phyloP scores from a whole-genome alignment of 106 monocot genomes.

The Allium sativum region DNA sequence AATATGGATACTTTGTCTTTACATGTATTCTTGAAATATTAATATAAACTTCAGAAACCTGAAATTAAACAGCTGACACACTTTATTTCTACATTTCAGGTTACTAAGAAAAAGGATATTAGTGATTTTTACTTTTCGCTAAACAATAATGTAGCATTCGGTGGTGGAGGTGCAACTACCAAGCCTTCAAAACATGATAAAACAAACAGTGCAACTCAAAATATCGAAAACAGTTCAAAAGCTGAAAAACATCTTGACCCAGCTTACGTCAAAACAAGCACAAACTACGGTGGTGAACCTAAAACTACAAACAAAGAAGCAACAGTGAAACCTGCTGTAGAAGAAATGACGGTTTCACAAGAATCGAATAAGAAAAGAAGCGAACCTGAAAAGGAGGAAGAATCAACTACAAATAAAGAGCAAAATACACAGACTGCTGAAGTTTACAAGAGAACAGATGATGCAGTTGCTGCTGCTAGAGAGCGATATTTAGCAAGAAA shows the following conservation, averaged over 20 bases:
- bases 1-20: background rate
- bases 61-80: background rate
- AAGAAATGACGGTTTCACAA: background rate
- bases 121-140: constrained; percentile 83
- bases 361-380: background rate
- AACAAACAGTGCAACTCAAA: background rate
- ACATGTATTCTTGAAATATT: background rate
- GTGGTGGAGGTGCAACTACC: constrained; percentile 17
- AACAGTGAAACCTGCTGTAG: constrained; percentile 3
- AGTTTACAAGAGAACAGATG: constrained; percentile 44
- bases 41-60: background rate
- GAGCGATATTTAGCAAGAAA: constrained; percentile 74
- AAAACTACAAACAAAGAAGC: too few species aligned
- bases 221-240: background rate
- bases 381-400: background rate
- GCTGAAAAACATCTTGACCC: background rate
- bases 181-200: constrained; percentile 17
- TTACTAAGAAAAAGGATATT: constrained; percentile 74
- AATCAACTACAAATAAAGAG: background rate
- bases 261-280: too few species aligned
- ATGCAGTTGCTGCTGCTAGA: constrained; percentile 67
- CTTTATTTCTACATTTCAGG: constrained; percentile 18
- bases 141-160: constrained; percentile 82
- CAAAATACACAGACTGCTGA: constrained; percentile 11
- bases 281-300: too few species aligned